phyloP scores from a whole-genome alignment of 2,329 filamentous ascomycete species.

The Fusarium sp. region DNA sequence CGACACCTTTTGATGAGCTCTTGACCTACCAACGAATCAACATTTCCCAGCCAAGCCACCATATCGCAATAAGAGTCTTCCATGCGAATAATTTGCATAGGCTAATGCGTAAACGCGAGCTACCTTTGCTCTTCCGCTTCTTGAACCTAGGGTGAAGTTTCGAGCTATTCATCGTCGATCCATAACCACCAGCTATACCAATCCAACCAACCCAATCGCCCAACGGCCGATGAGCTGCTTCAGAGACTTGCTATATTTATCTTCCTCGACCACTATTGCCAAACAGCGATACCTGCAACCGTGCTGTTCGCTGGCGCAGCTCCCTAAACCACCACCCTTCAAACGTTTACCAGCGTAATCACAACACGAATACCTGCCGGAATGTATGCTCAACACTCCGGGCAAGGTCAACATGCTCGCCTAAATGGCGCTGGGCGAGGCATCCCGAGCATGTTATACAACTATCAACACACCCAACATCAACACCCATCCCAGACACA shows the following conservation, averaged over 20 bases:
- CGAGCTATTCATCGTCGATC: slow-evolving; percentile 40
- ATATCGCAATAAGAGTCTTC: slow-evolving; percentile 35
- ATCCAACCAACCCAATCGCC: slow-evolving; percentile 20
- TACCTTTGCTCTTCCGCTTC: slow-evolving; percentile 50
- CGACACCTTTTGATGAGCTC: slow-evolving; percentile 48
- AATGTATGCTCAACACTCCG: slow-evolving; percentile 79
- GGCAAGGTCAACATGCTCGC: slow-evolving; percentile 78
- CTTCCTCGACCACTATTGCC: slow-evolving; percentile 33
- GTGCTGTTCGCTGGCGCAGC: slow-evolving; percentile 51
- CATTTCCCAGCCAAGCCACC: slow-evolving; percentile 26
- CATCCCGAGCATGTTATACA: slow-evolving; percentile 76
- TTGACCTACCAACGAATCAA: slow-evolving; percentile 46
- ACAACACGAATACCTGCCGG: slow-evolving; percentile 52
- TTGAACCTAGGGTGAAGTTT: slow-evolving; percentile 51
- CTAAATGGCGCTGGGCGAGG: slow-evolving; percentile 72
- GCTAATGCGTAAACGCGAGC: slow-evolving; percentile 59
- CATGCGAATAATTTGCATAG: slow-evolving; percentile 44
- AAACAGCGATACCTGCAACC: slow-evolving; percentile 43
- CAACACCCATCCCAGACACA: slow-evolving; percentile 75
- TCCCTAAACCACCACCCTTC: slow-evolving; percentile 35
- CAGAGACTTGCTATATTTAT: slow-evolving; percentile 33
- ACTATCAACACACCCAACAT: slow-evolving; percentile 72
- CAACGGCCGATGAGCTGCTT: slow-evolving; percentile 47
- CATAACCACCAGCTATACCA: slow-evolving; percentile 12
- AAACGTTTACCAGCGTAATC: slow-evolving; percentile 29